phyloP scores from a whole-genome alignment of 2,329 filamentous ascomycete genomes.

The Westerdykella ornata region DNA sequence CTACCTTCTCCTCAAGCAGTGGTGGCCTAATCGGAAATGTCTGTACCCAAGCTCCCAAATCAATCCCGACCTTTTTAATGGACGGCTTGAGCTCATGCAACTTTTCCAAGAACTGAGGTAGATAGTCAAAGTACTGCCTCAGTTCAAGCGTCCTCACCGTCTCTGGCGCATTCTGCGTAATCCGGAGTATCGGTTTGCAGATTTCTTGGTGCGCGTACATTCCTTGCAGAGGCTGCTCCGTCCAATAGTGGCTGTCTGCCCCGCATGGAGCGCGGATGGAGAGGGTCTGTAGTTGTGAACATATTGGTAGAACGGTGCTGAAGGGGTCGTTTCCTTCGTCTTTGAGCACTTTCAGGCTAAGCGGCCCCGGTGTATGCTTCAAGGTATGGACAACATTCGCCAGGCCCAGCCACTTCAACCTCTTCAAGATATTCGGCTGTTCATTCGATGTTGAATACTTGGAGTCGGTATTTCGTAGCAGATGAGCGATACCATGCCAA shows the following conservation, averaged over 20 bases:
- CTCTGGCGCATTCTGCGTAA: conserved; percentile 3
- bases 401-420: conserved; percentile 18
- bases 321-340: neutral
- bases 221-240: neutral
- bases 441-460: too few species aligned
- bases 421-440: neutral
- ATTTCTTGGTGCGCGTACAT: conserved; percentile 8
- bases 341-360: too few species aligned
- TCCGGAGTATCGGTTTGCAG: conserved; percentile 9
- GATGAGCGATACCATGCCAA: neutral
- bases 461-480: neutral
- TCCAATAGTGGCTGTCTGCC: conserved; percentile 1
- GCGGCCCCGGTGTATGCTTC: too few species aligned
- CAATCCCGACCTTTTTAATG: conserved; percentile 17
- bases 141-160: conserved; percentile 16
- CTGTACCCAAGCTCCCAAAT: conserved; percentile 25
- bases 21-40: conserved; percentile 9
- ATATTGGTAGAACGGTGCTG: conserved; percentile 4
- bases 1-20: neutral
- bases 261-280: conserved; percentile 15
- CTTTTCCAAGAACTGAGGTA: conserved; percentile 9
- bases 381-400: neutral
- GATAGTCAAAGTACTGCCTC: conserved; percentile 12
- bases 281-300: conserved; percentile 12
- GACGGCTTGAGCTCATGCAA: conserved; percentile 2